Percentiles rank a stretch among this genome's conserved stretches.
Evolutionary conservation across 495 filamentous ascomycete genomes (phyloP).

Genomic region (Tuber borchii): DNA sequence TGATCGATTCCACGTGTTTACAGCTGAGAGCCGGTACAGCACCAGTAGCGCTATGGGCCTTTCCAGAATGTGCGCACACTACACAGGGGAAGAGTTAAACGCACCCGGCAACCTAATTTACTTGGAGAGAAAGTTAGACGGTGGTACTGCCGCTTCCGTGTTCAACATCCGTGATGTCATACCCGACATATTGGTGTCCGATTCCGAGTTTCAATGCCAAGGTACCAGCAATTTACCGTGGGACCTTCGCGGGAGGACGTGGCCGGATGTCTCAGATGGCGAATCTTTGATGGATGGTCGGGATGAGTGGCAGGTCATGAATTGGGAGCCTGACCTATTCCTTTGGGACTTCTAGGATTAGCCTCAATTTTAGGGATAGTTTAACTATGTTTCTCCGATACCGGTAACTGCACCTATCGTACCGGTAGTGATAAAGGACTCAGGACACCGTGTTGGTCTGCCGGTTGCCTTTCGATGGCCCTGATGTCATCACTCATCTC

Average conservation of each 20-base stretch:
- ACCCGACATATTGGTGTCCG: background rate
- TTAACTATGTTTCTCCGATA: background rate
- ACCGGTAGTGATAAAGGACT: background rate
- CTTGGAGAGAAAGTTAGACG: background rate
- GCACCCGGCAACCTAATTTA: background rate
- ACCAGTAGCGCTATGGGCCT: background rate
- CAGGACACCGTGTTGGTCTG: background rate
- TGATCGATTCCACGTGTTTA: background rate
- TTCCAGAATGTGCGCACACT: background rate
- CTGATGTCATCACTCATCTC: background rate
- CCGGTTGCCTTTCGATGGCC: background rate
- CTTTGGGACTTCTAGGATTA: background rate
- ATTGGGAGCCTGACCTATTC: background rate
- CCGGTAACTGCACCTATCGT: background rate
- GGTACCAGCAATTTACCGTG: background rate
- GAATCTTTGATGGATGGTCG: background rate
- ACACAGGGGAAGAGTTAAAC: background rate
- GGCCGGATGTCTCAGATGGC: background rate
- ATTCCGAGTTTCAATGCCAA: background rate
- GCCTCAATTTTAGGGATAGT: background rate
- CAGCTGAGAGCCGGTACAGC: background rate
- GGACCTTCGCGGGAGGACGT: background rate
- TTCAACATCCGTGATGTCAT: background rate
- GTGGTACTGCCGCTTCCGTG: background rate
- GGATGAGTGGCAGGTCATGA: background rate